Conservation (phyloP, 192 early-diverging fungal genomes). For the Chytriomyces hyalinus region DNA sequence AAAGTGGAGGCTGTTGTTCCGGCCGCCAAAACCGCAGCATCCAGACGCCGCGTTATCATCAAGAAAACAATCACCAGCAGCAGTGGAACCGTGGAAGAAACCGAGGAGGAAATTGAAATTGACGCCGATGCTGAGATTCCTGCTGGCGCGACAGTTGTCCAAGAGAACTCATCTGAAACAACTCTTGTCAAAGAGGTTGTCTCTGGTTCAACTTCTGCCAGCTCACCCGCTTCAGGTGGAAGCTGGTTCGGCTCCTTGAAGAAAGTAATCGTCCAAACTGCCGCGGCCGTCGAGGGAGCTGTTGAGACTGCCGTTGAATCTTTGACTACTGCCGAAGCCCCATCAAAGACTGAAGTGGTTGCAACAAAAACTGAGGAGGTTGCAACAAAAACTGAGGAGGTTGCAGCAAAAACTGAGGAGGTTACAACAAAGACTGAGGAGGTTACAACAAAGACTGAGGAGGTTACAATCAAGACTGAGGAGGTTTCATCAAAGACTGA, state of each 20-base stretch:
- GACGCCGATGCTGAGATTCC: neutral
- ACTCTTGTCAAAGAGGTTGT: neutral
- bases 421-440: neutral
- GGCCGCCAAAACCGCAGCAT: neutral
- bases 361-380: neutral
- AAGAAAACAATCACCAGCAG: neutral
- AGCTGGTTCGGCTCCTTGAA: neutral
- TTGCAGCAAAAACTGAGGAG: neutral
- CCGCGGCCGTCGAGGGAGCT: neutral
- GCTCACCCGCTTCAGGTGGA: neutral
- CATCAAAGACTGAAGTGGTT: neutral
- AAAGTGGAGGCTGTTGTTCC: neutral
- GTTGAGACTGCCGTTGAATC: neutral
- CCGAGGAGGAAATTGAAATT: conserved; percentile 13
- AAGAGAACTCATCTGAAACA: neutral
- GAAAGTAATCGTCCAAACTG: neutral
- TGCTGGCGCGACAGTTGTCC: neutral
- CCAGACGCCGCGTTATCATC: neutral
- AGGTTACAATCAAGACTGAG: neutral
- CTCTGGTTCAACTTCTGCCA: neutral
- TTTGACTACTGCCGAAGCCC: neutral
- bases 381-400: neutral
- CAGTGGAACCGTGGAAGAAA: neutral
- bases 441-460: neutral
- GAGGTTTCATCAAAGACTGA: neutral